These are phyloP conservation scores for Candida insectorum DNA, from an alignment of 805 yeast genomes.

Conservation along the genomic window DNA sequence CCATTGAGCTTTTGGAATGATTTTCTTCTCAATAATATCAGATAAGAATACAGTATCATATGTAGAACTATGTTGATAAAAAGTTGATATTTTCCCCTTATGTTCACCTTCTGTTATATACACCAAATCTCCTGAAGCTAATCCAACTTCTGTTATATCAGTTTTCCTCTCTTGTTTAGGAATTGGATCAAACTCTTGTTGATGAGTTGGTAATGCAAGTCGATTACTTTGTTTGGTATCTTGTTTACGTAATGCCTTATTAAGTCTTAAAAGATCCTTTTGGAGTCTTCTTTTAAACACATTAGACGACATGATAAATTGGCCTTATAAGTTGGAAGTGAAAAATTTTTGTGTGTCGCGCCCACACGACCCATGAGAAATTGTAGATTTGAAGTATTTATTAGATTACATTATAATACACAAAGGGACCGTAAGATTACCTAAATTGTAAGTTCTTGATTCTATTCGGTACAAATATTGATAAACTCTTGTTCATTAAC, in stretches of 20 bases:
- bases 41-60: slow-evolving; percentile 66
- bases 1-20: slow-evolving; percentile 75
- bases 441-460: too few relatives aligned
- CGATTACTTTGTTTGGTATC: slow-evolving; percentile 18
- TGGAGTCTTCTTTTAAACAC: slow-evolving; percentile 32
- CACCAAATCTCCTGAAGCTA: slow-evolving; percentile 74
- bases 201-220: slow-evolving; percentile 35
- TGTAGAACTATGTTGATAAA: slow-evolving; percentile 55
- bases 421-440: too few relatives aligned
- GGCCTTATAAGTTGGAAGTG: too few relatives aligned
- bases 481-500: slow-evolving; percentile 87
- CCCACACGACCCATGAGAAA: too few relatives aligned
- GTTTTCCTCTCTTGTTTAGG: slow-evolving; percentile 34
- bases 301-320: slow-evolving; percentile 25
- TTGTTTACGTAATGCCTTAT: slow-evolving; percentile 27
- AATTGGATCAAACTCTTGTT: slow-evolving; percentile 16
- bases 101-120: slow-evolving; percentile 66
- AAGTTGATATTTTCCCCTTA: slow-evolving; percentile 71
- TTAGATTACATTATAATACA: slow-evolving; percentile 7
- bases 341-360: slow-evolving; percentile 10
- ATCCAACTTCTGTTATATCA: slow-evolving; percentile 54
- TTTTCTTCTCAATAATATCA: slow-evolving; percentile 60
- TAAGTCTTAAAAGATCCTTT: slow-evolving; percentile 31
- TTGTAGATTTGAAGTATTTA: too few relatives aligned
- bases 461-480: slow-evolving; percentile 75